Conservation (phyloP, 1,139 yeast species). For the Candida sp. region DNA sequence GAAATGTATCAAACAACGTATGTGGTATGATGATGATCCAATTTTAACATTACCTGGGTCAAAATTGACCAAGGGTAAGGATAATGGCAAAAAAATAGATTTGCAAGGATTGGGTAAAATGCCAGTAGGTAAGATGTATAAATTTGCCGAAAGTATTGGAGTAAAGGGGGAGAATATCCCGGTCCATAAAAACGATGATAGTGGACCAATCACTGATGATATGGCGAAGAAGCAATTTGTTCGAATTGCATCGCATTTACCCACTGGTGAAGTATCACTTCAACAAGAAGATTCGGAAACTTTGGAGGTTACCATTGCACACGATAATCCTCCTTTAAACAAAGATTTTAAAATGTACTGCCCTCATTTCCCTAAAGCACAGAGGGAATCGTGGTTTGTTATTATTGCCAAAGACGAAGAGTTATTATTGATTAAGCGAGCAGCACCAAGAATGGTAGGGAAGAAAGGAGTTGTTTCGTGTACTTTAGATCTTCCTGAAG, state of each 20-base stretch:
- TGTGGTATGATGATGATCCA: slow-evolving; percentile 81
- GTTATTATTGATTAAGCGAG: slow-evolving; percentile 60
- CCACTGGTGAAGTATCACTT: slow-evolving; percentile 38
- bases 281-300: slow-evolving; percentile 27
- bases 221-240: slow-evolving; percentile 34
- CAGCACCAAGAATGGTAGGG: slow-evolving; percentile 51
- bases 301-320: slow-evolving; percentile 47
- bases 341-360: slow-evolving; percentile 65
- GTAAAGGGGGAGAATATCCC: slow-evolving; percentile 31
- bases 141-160: slow-evolving; percentile 31
- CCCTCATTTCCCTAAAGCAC: slow-evolving; percentile 85
- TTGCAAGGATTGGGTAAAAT: slow-evolving; percentile 18
- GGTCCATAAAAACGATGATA: slow-evolving; percentile 10
- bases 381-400: slow-evolving; percentile 92
- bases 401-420: slow-evolving; percentile 55
- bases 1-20: slow-evolving; percentile 88
- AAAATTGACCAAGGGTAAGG: slow-evolving; percentile 21
- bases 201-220: slow-evolving; percentile 9
- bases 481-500: slow-evolving; percentile 48
- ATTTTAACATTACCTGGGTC: slow-evolving; percentile 72
- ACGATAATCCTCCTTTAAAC: slow-evolving; percentile 51
- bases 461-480: slow-evolving; percentile 43
- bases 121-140: slow-evolving; percentile 21
- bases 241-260: slow-evolving; percentile 44
- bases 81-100: slow-evolving; percentile 9